These are phyloP conservation scores for Skeletonema costatum DNA, from an alignment of 108 stramenopile species.

Conservation along the genomic window DNA sequence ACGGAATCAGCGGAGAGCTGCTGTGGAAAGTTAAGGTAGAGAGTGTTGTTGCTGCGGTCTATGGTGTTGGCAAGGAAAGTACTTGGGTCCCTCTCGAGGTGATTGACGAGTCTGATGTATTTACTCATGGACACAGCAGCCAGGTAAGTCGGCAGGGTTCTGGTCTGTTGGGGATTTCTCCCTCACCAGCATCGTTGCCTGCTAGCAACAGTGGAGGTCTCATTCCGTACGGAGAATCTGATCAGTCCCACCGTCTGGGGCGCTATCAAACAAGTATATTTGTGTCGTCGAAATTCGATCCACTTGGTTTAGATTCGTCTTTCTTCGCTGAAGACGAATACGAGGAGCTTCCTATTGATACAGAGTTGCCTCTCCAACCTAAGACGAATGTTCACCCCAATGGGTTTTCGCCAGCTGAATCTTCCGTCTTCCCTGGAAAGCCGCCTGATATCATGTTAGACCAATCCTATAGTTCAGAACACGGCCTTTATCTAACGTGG, in stretches of 20 bases:
- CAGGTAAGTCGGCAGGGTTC: background rate
- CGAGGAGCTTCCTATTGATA: background rate
- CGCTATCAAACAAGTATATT: conserved; percentile 24
- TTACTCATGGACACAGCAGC: conserved; percentile 11
- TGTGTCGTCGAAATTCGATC: conserved; percentile 27
- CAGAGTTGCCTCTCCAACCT: conserved; percentile 7
- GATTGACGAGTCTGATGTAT: conserved; percentile 45
- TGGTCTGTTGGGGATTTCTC: conserved; percentile 5
- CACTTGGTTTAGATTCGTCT: conserved; percentile 8
- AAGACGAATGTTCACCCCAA: background rate
- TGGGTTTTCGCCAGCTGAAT: conserved; percentile 7
- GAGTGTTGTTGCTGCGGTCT: conserved; percentile 71
- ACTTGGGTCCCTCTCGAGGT: conserved; percentile 66
- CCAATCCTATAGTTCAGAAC: conserved; percentile 39
- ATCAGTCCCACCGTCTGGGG: conserved; percentile 17
- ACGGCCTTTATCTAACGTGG: conserved; percentile 58
- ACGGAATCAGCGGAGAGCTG: conserved; percentile 39
- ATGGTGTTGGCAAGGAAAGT: conserved; percentile 62
- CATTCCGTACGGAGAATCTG: conserved; percentile 23
- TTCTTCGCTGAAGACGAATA: conserved; percentile 6
- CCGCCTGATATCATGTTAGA: conserved; percentile 4
- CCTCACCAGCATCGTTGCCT: background rate
- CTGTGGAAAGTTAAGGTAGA: conserved; percentile 66
- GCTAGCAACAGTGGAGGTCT: conserved; percentile 14
- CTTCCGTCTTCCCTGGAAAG: conserved; percentile 3